phyloP scores from a whole-genome alignment of 106 monocot genomes.

The Acanthochlamys bracteata region DNA sequence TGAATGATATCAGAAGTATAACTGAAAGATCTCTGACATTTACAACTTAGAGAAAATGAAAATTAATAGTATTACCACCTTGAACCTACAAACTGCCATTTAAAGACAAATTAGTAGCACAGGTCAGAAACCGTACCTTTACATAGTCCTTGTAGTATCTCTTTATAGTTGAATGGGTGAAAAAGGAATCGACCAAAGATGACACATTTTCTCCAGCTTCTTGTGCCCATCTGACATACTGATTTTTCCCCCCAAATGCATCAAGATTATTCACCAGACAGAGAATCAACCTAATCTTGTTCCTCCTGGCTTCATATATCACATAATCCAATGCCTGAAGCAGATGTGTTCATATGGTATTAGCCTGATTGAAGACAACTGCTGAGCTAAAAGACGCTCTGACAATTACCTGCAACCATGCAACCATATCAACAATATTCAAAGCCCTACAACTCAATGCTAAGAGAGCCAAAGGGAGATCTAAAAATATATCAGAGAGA shows the following conservation, averaged over 20 bases:
- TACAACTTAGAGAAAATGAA: too few relatives aligned
- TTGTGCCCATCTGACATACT: constrained; percentile 79
- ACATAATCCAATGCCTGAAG: constrained; percentile 78
- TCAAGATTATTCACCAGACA: constrained; percentile 78
- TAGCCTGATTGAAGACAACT: background rate
- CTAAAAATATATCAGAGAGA: background rate
- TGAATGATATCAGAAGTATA: too few relatives aligned
- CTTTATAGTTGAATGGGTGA: constrained; percentile 54
- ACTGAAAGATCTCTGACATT: too few relatives aligned
- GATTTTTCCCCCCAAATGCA: constrained; percentile 74
- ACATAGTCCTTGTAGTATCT: constrained; percentile 66
- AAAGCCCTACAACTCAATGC: too few relatives aligned
- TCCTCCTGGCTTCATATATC: constrained; percentile 82
- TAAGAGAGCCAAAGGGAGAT: too few relatives aligned
- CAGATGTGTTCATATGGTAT: background rate
- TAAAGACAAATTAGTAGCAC: too few relatives aligned
- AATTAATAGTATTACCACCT: too few relatives aligned
- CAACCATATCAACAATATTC: background rate
- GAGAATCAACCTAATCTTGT: constrained; percentile 62
- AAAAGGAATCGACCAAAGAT: constrained; percentile 54
- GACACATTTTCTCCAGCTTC: constrained; percentile 53
- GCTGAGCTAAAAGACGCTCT: background rate
- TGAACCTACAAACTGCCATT: too few relatives aligned
- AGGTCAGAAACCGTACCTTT: constrained; percentile 32
- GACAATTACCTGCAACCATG: background rate